Base-by-base conservation (phyloP, 2,329 filamentous ascomycete species). In the Fusarium heterosporum region DNA sequence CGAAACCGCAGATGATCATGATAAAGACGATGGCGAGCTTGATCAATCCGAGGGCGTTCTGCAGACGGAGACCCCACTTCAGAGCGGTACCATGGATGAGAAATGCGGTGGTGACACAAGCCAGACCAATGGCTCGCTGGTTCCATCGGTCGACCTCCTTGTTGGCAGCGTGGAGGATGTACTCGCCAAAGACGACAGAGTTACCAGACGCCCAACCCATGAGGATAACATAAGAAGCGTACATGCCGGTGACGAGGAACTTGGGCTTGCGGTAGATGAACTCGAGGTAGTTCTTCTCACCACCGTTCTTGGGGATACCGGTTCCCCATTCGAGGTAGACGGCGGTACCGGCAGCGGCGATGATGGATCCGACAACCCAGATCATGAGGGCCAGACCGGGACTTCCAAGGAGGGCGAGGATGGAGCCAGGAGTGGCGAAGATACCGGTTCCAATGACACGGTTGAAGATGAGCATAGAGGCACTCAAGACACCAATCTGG, bases 131-230 rank as follows among this genome's bases (percentile, higher is more conserved):
- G 41, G 83, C 88, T 38, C 89, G 83, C 78, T 90, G 87, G 75
- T 90, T 90, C 88, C 88, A 91, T 22, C 88, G 81, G 47, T 80
- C 83, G 25, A 89, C 85, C 66, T 90, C 84, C 22, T 87, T 82
- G 13, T 87, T 79, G 12, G 89, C 86, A 10, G 89, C 89, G 72
- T 89, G 83, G 3, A 92, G 82, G 56, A 92, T 87, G 76, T 91
- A 91, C 73, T 90, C 88, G 61, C 89, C 89, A 66, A 92, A 91
- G 38, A 91, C 84, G 64, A 92, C 86, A 1, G 85, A 89, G 76
- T 91, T 91, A 14, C 86, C 86, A 8, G 85, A 86, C 0, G 88
- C 87, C 87, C 87, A 90, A 13, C 85, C 87, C 17, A 90, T 83
- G 2, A 91, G 81, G 26, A 91, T 72, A 13, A 89, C 85, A 63